A percentile compares a stretch with the other conserved stretches of the same genome.
These are phyloP conservation scores for Boletus sp. DNA, from an alignment of 768 basidiomycete species.

Conservation along the genomic window DNA sequence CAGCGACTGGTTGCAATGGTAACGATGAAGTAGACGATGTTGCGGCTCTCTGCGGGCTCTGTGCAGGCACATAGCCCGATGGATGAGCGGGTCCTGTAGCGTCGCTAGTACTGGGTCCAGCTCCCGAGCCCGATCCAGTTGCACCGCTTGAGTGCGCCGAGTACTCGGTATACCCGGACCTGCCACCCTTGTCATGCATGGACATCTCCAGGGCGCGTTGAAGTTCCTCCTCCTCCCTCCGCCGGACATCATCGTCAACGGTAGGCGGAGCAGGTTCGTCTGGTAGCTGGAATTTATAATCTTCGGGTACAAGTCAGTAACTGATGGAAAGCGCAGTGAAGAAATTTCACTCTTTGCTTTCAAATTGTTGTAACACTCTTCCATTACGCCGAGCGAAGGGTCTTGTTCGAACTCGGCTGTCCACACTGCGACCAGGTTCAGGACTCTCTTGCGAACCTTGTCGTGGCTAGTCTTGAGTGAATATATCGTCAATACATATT, in stretches of 20 bases:
- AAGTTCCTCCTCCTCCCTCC: constrained; percentile 92
- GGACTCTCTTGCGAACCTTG: constrained; percentile 76
- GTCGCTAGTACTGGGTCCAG: constrained; percentile 23
- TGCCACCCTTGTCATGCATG: constrained; percentile 88
- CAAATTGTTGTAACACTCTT: constrained; percentile 80
- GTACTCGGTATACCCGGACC: constrained; percentile 52
- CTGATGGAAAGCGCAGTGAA: not conserved
- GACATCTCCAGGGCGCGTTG: constrained; percentile 90
- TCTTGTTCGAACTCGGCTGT: constrained; percentile 80
- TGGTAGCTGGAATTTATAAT: constrained; percentile 66
- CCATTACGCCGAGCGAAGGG: constrained; percentile 82
- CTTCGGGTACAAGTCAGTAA: constrained; percentile 37
- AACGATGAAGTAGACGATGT: constrained; percentile 31
- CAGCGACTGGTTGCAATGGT: constrained; percentile 18
- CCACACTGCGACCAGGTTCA: constrained; percentile 79
- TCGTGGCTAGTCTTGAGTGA: constrained; percentile 78
- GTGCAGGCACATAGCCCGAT: constrained; percentile 58
- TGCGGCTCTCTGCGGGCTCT: constrained; percentile 40
- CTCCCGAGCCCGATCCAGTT: constrained; percentile 29
- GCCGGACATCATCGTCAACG: constrained; percentile 75
- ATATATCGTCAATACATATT: constrained; percentile 11
- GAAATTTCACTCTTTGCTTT: constrained; percentile 71
- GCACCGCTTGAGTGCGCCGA: constrained; percentile 38
- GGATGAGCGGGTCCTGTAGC: constrained; percentile 39
- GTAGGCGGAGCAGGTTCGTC: constrained; percentile 64